phyloP scores from a whole-genome alignment of 257 asterid genomes.

The Coffea canephora region DNA sequence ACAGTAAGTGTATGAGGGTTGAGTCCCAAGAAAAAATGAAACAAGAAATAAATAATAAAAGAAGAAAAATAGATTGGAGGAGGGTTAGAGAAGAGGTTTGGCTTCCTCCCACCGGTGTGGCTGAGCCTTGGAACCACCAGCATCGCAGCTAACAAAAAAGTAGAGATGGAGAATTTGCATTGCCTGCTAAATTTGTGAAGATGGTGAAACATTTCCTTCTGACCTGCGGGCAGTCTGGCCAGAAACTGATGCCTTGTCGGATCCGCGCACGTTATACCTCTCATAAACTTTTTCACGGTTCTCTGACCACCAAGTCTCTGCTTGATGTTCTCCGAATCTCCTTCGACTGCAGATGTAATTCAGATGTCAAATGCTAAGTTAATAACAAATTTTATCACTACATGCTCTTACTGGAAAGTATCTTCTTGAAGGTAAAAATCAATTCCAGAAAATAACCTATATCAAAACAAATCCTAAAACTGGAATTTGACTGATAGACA shows the following conservation, averaged over 20 bases:
- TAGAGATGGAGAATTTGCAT: not conserved
- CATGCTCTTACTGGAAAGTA: not conserved
- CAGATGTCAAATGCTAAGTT: not conserved
- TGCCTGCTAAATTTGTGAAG: slow-evolving; percentile 57
- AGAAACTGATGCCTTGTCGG: slow-evolving; percentile 71
- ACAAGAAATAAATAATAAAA: slow-evolving; percentile 6
- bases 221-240: slow-evolving; percentile 70
- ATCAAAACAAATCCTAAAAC: not conserved
- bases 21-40: slow-evolving; percentile 1
- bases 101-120: slow-evolving; percentile 9
- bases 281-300: slow-evolving; percentile 89
- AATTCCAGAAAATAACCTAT: not conserved
- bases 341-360: slow-evolving; percentile 58
- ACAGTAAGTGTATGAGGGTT: slow-evolving; percentile 11
- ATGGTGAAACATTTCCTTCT: slow-evolving; percentile 74
- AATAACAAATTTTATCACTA: not conserved
- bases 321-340: slow-evolving; percentile 98
- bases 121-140: slow-evolving; percentile 17
- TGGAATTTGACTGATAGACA: not conserved
- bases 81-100: slow-evolving; percentile 4
- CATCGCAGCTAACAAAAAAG: slow-evolving; percentile 10
- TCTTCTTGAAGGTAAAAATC: not conserved
- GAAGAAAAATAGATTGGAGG: slow-evolving; percentile 9
- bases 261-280: slow-evolving; percentile 82
- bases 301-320: slow-evolving; percentile 99